These are phyloP conservation scores for Cladosporium colombiae DNA, from an alignment of 2,329 filamentous ascomycete genomes.

Conservation along the genomic window DNA sequence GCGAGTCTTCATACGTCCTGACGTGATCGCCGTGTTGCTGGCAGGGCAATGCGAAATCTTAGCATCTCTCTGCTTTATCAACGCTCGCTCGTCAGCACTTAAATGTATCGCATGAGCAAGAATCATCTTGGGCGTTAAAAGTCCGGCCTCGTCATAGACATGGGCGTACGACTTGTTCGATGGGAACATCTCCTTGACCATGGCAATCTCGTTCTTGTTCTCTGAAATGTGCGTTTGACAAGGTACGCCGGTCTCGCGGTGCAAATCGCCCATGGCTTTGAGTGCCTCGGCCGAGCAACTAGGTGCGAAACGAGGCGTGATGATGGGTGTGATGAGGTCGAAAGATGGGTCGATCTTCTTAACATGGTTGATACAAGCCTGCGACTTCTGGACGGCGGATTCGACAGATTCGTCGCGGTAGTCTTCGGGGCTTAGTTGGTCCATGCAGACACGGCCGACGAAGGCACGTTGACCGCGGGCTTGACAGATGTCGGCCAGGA, in stretches of 20 bases:
- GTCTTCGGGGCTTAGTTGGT: conserved; percentile 71
- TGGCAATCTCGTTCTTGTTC: conserved; percentile 70
- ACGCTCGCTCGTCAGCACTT: conserved; percentile 61
- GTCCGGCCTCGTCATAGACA: conserved; percentile 73
- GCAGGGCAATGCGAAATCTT: conserved; percentile 85
- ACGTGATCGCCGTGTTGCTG: conserved; percentile 80
- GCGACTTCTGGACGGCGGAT: conserved; percentile 56
- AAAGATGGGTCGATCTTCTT: conserved; percentile 63
- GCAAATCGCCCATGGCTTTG: conserved; percentile 63
- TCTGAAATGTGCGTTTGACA: conserved; percentile 91
- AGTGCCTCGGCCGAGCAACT: conserved; percentile 60
- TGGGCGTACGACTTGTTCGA: conserved; percentile 64
- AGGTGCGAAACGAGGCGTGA: conserved; percentile 70
- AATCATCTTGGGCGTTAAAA: conserved; percentile 73
- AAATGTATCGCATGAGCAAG: conserved; percentile 85
- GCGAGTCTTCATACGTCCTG: conserved; percentile 74
- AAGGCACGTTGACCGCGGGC: conserved; percentile 81
- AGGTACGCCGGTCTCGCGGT: conserved; percentile 62
- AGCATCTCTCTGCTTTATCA: conserved; percentile 62
- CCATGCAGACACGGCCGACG: conserved; percentile 95
- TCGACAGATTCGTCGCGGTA: conserved; percentile 74
- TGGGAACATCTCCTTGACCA: conserved; percentile 73
- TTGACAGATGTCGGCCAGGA: conserved; percentile 83
- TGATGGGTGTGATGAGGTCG: conserved; percentile 71
- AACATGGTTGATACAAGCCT: conserved; percentile 59